Base-by-base conservation (phyloP, 805 yeast genomes). In the Peterozyma toletana region DNA sequence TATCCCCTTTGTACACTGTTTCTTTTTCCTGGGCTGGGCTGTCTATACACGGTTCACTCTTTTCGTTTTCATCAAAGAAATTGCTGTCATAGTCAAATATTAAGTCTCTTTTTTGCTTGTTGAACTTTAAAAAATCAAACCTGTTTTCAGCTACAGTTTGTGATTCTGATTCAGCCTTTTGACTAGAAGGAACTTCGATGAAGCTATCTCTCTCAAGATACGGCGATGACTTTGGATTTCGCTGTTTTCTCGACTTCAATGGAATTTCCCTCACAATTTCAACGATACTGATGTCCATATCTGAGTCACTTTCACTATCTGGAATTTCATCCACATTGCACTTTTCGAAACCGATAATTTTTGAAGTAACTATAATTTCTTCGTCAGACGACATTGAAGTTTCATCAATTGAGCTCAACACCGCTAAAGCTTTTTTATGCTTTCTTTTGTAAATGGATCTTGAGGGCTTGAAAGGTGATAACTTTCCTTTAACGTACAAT, bases 251-350 rank as follows among this genome's bases (percentile, higher is more conserved):
- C 41, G 7, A 7, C 27, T 21, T 21, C 7, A 21, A 7, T 21
- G 27, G 27, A 21, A 38, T 15, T 35, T 38, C 45, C 35, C 40
- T 35, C 11, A 39, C 13, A 4, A 45, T 38, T 18, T 48, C 46
- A n/a, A 48, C 37, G 11, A 48, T 13, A 30, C 46, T 40, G 10
- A 43, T 35, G 18, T 43, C 46, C 13, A 15, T 30, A 21, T 53
- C 57, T 9, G 39, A 40, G 33, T 60, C 66, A 35, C 56, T 63
- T 30, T 56, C 60, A 33, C 46, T 47, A 48, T 61, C 66, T 10
- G 50, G 47, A 7, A 48, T 37, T 15, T 45, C 48, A 35, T 48
- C 48, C 36, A 17, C 34, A 10, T 35, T 14, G 7, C 11, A 27
- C n/a, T 29, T 34, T 16, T 33, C 37, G 13, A 17, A 17, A n/a